Percentiles rank a stretch among this genome's conserved stretches.
These are phyloP conservation scores for Lumnitzera racemosa DNA, from an alignment of 345 rosid species.

Conservation along the genomic window DNA sequence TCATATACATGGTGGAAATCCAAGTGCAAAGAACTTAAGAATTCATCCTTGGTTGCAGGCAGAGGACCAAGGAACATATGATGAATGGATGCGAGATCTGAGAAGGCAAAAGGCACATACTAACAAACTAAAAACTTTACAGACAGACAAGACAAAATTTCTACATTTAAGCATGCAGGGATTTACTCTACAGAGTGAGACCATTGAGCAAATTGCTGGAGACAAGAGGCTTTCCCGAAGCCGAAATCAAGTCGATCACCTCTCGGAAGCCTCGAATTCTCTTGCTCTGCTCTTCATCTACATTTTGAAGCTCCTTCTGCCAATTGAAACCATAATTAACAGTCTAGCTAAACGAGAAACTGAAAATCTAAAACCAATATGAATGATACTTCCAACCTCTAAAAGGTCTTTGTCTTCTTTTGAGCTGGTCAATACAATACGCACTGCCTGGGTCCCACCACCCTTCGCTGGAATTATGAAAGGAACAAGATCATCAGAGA, in stretches of 20 bases:
- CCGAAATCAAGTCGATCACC: conserved; percentile 81
- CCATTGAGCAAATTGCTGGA: conserved; percentile 77
- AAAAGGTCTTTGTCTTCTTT: conserved; percentile 64
- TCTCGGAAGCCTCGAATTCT: conserved; percentile 80
- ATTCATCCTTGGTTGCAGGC: conserved; percentile 61
- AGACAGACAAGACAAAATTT: conserved; percentile 4
- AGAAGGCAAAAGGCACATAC: conserved; percentile 12
- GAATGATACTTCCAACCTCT: conserved; percentile 17
- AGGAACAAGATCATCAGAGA: conserved; percentile 61
- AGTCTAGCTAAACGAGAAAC: conserved; percentile 11
- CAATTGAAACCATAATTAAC: conserved; percentile 12
- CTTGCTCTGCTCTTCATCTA: conserved; percentile 56
- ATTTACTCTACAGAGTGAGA: conserved; percentile 25
- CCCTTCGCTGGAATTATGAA: conserved; percentile 59
- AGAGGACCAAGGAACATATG: conserved; percentile 72
- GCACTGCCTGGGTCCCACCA: conserved; percentile 61
- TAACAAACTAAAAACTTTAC: not conserved
- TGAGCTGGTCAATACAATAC: conserved; percentile 65
- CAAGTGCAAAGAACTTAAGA: conserved; percentile 32
- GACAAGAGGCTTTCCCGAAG: conserved; percentile 80
- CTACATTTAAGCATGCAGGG: conserved; percentile 4
- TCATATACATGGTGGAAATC: conserved; percentile 66
- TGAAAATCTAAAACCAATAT: not conserved
- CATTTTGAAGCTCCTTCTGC: conserved; percentile 63
- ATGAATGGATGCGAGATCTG: conserved; percentile 77